These are phyloP conservation scores for Diospyros kaki DNA, from an alignment of 148 eudicot genomes.

Conservation along the genomic window DNA sequence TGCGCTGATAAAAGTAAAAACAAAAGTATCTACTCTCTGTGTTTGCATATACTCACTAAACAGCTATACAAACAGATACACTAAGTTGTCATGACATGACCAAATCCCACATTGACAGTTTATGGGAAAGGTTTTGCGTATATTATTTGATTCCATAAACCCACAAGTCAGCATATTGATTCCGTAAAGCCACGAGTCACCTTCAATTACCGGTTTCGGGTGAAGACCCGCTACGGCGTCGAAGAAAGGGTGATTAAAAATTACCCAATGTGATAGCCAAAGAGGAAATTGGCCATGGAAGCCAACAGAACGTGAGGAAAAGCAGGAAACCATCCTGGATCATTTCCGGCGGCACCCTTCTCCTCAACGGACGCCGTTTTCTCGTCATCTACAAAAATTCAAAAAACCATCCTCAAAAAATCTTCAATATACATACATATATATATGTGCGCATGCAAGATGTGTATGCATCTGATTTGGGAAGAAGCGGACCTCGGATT, in stretches of 20 bases:
- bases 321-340: slow-evolving; percentile 71
- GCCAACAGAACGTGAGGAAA: slow-evolving; percentile 64
- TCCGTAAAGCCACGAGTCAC: neutral
- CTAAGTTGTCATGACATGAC: no score
- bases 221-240: neutral
- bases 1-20: no score
- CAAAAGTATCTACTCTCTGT: no score
- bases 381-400: slow-evolving; percentile 27
- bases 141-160: no score
- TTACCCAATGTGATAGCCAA: slow-evolving; percentile 88
- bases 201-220: neutral
- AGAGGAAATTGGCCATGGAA: slow-evolving; percentile 79
- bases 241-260: neutral
- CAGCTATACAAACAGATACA: no score
- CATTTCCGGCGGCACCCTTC: slow-evolving; percentile 23
- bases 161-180: neutral
- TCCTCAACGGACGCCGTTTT: slow-evolving; percentile 17
- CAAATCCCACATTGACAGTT: no score
- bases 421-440: no score
- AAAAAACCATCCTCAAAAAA: slow-evolving; percentile 27
- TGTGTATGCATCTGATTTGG: neutral
- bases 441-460: neutral
- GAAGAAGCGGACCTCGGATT: neutral
- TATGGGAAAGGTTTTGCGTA: no score
- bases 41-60: no score